Base-by-base conservation (phyloP, 257 asterid species). In the Lavandula angustifolia region DNA sequence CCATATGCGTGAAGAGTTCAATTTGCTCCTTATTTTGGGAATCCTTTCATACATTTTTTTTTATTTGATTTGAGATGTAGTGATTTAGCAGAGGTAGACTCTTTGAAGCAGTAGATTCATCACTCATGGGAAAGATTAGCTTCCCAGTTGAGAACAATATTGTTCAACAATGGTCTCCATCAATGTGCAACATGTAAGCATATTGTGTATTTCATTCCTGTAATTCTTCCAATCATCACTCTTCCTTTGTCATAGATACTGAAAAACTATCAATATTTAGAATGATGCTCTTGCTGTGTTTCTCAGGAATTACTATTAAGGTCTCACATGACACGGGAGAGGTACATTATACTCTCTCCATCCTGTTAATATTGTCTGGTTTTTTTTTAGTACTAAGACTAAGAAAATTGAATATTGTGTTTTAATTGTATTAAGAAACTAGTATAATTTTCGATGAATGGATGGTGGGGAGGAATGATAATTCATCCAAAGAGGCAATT, bases 131-230 rank as follows among this genome's bases (percentile, higher is more conserved):
- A 42, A 41, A 41, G 51, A 46, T 43, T 43, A 29, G 75, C 31
- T 73, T 76, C 56, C 0, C 9, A 63, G 11, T 63, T 70, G 77
- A 71, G 54, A 60, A 34, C 60, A 71, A 61, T 35, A 53, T 22
- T 56, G 40, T 64, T 60, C 59, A 37, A 32, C 63, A 40, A n/a
- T 60, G 47, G 68, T 49, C 46, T 5, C 43, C 27, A 22, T 22
- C 27, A 6, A 41, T 69, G 17, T 32, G 63, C 35, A 49, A 54
- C 53, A 62, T 56, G 71, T 66, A 74, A 65, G 66, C 60, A 29
- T 72, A 49, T 70, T 57, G 33, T 73, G 67, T 60, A 73, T 60
- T 64, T 33, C 58, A 51, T 74, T 62, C 62, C 51, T 70, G 75
- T 63, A 40, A 64, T 57, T 69, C 42, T 73, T 48, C 43, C n/a